Evolutionary conservation across 2,329 filamentous ascomycete genomes (phyloP).

Genomic region (Trichocomaceae sp.): DNA sequence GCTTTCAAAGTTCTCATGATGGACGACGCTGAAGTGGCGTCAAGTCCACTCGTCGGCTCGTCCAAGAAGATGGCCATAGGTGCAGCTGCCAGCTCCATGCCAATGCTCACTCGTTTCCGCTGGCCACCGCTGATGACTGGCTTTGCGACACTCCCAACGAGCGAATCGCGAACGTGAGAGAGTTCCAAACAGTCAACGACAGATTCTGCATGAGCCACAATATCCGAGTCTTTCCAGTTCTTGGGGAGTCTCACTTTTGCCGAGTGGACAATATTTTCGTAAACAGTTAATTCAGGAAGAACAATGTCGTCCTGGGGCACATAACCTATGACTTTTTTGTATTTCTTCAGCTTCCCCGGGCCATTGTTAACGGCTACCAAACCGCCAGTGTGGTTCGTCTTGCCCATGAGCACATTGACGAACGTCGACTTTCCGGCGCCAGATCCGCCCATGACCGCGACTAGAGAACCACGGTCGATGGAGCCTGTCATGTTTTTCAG

Average conservation of each 20-base stretch:
- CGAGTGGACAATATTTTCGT: constrained; percentile 57
- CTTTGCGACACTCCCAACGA: constrained; percentile 47
- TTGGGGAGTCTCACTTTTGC: constrained; percentile 50
- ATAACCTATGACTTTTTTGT: constrained; percentile 45
- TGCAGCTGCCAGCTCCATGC: constrained; percentile 52
- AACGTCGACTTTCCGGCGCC: constrained; percentile 8
- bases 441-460: constrained; percentile 7
- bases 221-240: constrained; percentile 46
- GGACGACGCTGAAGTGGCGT: constrained; percentile 50
- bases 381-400: constrained; percentile 9
- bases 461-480: constrained; percentile 7
- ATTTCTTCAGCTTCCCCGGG: background rate
- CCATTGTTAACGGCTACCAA: constrained; percentile 8
- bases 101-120: constrained; percentile 53
- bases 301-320: constrained; percentile 58
- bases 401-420: constrained; percentile 11
- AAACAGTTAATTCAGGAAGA: constrained; percentile 54
- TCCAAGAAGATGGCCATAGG: constrained; percentile 52
- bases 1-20: constrained; percentile 52
- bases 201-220: constrained; percentile 48
- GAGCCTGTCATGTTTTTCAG: constrained; percentile 6
- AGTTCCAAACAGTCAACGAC: constrained; percentile 8
- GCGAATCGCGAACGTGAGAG: constrained; percentile 1
- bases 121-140: constrained; percentile 53
- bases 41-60: constrained; percentile 49